Evolutionary conservation across 148 eudicot species (phyloP), one percentile per base, ranked within the genome.

Genomic region (Camellia granthamiana): DNA sequence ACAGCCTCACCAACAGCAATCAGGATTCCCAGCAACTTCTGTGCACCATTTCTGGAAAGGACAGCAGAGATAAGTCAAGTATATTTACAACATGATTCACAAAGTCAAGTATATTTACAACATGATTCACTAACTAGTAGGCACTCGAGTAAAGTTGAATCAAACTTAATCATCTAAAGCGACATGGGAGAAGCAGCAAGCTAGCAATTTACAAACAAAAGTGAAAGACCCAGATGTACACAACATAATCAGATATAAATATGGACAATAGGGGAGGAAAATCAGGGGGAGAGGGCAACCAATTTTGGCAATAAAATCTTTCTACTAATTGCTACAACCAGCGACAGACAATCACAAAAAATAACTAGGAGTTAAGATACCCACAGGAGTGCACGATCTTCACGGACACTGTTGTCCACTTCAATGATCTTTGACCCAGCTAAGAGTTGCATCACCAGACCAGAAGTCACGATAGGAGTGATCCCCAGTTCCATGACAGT

Each of bases 401-500:
- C 97, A 6, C 92, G 88, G 54, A 93, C 93, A 79, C 89, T 93
- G 90, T 93, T 93, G 87, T 93, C 97, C 23, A 93, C 97, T 78
- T 93, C 93, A 84, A 93, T 93, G 67, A 93, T 93, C 81, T 93
- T 93, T 13, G 97, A 93, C 60, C 97, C 95, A 83, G 93, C 93
- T 84, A 93, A 83, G 66, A 93, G 97, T 72, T 93, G 97, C 95
- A 93, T 91, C 83, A 93, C 95, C 73, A 93, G 75, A 79, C 95
- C 95, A 79, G 97, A 90, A 7, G 97, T 93, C 69, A 93, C 97
- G 82, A 93, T 91, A 55, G 97, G 97, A 67, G 97, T 93, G 85
- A 93, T 93, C 70, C 97, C 97, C 16, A 93, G 89, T 84, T 93
- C 97, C 97, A 93, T 93, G 64, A 93, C 94, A 7, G 97, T 93